A percentile compares a stretch with the other conserved stretches of the same genome.
These are phyloP conservation scores for Bidens hawaiensis DNA, from an alignment of 140 eudicot genomes.

Conservation along the genomic window DNA sequence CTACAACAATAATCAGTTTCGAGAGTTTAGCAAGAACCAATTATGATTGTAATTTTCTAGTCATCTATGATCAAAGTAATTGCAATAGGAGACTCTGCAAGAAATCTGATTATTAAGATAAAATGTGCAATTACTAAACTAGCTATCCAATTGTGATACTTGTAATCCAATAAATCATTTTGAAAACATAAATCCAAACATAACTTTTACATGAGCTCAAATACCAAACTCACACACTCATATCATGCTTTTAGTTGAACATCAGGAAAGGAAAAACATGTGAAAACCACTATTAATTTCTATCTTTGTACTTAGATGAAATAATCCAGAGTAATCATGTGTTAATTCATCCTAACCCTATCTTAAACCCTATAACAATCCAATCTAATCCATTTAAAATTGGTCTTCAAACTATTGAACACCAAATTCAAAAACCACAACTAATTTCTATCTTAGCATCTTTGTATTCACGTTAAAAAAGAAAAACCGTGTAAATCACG, in stretches of 20 bases:
- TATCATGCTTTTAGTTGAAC: not conserved
- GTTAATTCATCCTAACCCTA: too few relatives aligned
- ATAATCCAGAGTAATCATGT: too few relatives aligned
- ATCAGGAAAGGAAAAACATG: not conserved
- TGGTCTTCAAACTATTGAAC: too few relatives aligned
- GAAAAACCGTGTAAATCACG: not conserved
- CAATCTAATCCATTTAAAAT: too few relatives aligned
- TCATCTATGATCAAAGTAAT: not conserved
- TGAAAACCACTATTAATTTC: too few relatives aligned
- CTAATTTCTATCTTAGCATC: not conserved
- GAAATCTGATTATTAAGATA: not conserved
- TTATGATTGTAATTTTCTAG: not conserved
- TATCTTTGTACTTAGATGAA: too few relatives aligned
- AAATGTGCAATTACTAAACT: not conserved
- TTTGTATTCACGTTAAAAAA: not conserved
- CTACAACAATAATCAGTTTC: not conserved
- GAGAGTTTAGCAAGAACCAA: not conserved
- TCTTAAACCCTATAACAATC: too few relatives aligned
- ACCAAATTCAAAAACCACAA: too few relatives aligned
- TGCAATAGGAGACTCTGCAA: not conserved
- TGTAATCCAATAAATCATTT: not conserved
- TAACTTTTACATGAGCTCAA: not conserved
- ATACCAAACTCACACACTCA: conserved; percentile 1
- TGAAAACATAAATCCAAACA: not conserved
- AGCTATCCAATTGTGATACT: not conserved